Base-by-base conservation (phyloP, 306 rosid species). In the Erythrophleum fordii region DNA sequence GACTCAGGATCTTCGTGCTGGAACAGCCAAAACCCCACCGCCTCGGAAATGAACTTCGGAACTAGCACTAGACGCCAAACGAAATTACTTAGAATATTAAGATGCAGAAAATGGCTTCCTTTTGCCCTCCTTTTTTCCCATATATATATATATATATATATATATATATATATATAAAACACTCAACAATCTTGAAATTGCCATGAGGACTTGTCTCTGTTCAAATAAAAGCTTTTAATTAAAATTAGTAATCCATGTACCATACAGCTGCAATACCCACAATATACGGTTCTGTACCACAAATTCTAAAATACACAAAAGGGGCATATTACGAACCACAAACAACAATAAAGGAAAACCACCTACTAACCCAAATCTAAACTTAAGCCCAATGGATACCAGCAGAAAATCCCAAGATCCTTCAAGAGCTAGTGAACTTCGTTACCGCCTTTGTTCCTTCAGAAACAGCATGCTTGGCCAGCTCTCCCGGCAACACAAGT, bases 381-480 rank as follows among this genome's bases (percentile, higher is more conserved):
- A 52, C 42, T 11, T 73, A 72, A 0, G 1, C 73, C 56, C 61
- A 73, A 72, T 65, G 16, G 41, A 56, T 17, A 18, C 35, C 20
- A 18, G 9, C 75, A 35, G 31, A 8, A 58, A 51, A 61, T 7
- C 25, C 35, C 0, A 35, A 11, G 11, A 39, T 3, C 6, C 18
- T 56, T 77, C 72, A 88, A 75, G 91, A 83, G 52, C 91, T 88
- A 0, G 89, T 88, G 13, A 88, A 88, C 65, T 88, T 88, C 8
- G 91, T 87, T 1, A 87, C 91, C 0, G 91, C 91, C 87, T 87
- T 87, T 0, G 91, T 87, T 18, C 91, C 91, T n/a, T 87, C 91
- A 2, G 91, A 87, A 3, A 87, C 91, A 0, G 88, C 91, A 6
- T 87, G 91, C 80, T 87, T 87, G 0, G 91, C 91, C 45, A 87